Evolutionary conservation across 2,329 filamentous ascomycete genomes (phyloP).

Genomic region (Pseudogymnoascus sp.): DNA sequence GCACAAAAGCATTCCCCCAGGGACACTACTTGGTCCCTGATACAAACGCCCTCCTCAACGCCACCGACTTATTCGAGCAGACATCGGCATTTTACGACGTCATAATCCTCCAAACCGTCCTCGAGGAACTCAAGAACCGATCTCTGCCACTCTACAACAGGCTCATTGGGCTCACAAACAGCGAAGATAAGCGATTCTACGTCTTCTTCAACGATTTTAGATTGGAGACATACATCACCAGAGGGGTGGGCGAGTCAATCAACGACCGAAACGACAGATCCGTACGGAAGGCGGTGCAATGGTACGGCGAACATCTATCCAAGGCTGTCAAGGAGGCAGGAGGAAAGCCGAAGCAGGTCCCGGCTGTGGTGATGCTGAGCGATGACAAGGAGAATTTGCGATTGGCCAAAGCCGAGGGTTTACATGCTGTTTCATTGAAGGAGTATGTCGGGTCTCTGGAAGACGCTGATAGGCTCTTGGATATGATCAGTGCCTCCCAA

Average conservation of each 20-base stretch:
- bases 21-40: conserved; percentile 95
- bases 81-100: conserved; percentile 90
- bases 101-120: conserved; percentile 89
- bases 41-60: conserved; percentile 90
- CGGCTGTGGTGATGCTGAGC: conserved; percentile 84
- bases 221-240: conserved; percentile 76
- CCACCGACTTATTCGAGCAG: conserved; percentile 95
- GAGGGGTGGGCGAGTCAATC: conserved; percentile 73
- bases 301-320: conserved; percentile 80
- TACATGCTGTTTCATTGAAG: conserved; percentile 60
- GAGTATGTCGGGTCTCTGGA: conserved; percentile 81
- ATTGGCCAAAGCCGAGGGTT: conserved; percentile 68
- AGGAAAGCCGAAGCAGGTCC: conserved; percentile 49
- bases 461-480: conserved; percentile 75
- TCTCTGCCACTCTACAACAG: conserved; percentile 94
- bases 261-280: conserved; percentile 96
- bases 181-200: conserved; percentile 94
- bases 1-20: conserved; percentile 71
- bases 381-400: conserved; percentile 83
- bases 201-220: conserved; percentile 99
- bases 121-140: conserved; percentile 91
- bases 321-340: conserved; percentile 48
- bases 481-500: conserved; percentile 82
- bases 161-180: conserved; percentile 81
- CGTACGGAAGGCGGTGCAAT: conserved; percentile 75